Evolutionary conservation across 176 grass and related monocot genomes (phyloP).

Genomic region (Cymbopogon citratus): DNA sequence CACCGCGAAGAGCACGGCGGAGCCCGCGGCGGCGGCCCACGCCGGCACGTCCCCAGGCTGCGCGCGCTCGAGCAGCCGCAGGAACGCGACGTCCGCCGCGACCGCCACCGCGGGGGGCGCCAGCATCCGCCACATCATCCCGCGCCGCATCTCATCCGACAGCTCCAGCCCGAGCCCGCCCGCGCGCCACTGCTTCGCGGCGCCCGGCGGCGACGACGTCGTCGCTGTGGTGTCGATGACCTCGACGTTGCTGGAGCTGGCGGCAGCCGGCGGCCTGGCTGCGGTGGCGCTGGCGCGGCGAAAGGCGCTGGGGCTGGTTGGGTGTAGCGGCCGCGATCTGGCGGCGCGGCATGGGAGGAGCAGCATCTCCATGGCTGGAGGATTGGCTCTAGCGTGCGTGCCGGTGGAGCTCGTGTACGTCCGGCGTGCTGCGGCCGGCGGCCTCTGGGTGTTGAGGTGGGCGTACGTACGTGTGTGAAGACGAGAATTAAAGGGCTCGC

Average conservation of each 20-base stretch:
- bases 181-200: neutral
- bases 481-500: neutral
- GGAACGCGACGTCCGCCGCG: slow-evolving; percentile 23
- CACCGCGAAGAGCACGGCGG: slow-evolving; percentile 18
- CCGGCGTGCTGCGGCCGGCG: neutral
- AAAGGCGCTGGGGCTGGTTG: neutral
- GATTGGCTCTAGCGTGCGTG: neutral
- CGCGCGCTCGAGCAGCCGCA: slow-evolving; percentile 27
- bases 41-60: neutral
- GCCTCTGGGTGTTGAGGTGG: neutral
- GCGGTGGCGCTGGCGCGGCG: neutral
- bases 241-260: slow-evolving; percentile 39
- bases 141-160: slow-evolving; percentile 39
- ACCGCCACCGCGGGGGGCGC: slow-evolving; percentile 19
- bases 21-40: slow-evolving; percentile 26
- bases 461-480: neutral
- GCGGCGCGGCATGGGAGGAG: slow-evolving; percentile 12
- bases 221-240: neutral
- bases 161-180: slow-evolving; percentile 18
- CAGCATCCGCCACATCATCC: slow-evolving; percentile 47
- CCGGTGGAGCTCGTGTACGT: neutral
- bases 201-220: neutral
- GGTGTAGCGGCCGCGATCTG: neutral
- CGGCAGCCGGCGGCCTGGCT: neutral
- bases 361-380: slow-evolving; percentile 32